A percentile compares a stretch with the other conserved stretches of the same genome.
These are phyloP conservation scores for Volvox reticuliferus DNA, from an alignment of 139 green algal genomes.

Conservation along the genomic window DNA sequence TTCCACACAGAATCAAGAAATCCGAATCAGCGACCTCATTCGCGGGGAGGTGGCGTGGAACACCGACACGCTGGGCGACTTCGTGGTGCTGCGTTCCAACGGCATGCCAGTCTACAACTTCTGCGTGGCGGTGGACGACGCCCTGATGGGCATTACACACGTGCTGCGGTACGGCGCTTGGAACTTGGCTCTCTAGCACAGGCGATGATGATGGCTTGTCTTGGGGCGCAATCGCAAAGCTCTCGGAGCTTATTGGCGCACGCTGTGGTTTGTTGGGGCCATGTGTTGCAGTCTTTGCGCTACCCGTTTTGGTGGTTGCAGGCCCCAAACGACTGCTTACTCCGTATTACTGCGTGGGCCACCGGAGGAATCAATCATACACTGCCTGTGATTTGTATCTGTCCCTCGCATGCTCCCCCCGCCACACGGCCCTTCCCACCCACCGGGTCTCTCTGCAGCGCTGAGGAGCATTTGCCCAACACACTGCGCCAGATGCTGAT, in stretches of 20 bases:
- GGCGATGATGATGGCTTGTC: too few species aligned
- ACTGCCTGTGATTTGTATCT: too few species aligned
- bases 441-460: constrained; percentile 52
- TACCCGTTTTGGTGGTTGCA: too few species aligned
- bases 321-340: too few species aligned
- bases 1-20: constrained; percentile 63
- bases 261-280: too few species aligned
- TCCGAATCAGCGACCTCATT: constrained; percentile 88
- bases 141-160: constrained; percentile 97
- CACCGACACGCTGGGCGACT: constrained; percentile 98
- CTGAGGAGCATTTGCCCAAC: constrained; percentile 99
- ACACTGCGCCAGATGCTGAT: constrained; percentile 97
- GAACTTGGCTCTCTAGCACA: neutral
- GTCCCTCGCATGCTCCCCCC: neutral
- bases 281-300: too few species aligned
- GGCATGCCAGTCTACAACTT: constrained; percentile 99
- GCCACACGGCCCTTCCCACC: neutral
- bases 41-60: constrained; percentile 95
- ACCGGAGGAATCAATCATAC: too few species aligned
- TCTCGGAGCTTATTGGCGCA: too few species aligned
- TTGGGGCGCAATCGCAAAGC: too few species aligned
- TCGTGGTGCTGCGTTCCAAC: constrained; percentile 97
- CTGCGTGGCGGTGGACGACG: constrained; percentile 98
- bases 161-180: constrained; percentile 82
- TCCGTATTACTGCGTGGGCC: too few species aligned